Conservation (phyloP, 169 alveolate genomes). For the Cystoisospora suis region DNA sequence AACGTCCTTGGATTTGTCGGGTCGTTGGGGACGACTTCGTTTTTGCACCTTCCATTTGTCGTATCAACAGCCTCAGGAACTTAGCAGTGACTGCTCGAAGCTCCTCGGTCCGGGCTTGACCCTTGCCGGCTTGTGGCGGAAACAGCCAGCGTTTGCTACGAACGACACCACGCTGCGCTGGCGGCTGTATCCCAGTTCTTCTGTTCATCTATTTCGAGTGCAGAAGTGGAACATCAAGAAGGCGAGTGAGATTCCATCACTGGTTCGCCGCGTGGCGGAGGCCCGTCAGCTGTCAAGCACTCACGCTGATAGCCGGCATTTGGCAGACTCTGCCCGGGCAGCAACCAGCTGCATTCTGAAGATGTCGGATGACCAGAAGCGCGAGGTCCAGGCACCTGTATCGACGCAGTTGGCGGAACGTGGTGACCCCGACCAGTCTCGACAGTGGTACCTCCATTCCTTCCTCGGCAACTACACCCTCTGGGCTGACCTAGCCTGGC, state of each 20-base stretch:
- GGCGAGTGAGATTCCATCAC: neutral
- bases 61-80: too few species aligned
- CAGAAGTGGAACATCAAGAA: neutral
- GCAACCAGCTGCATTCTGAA: constrained; percentile 25
- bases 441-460: constrained; percentile 64
- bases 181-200: too few species aligned
- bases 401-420: neutral
- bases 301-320: neutral
- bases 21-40: too few species aligned
- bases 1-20: too few species aligned
- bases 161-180: too few species aligned
- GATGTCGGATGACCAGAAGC: constrained; percentile 23
- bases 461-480: constrained; percentile 62
- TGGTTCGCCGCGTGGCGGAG: neutral
- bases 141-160: too few species aligned
- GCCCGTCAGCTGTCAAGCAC: neutral
- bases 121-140: too few species aligned
- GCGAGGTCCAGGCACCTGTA: neutral
- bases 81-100: too few species aligned
- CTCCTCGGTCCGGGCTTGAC: too few species aligned
- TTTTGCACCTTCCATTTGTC: too few species aligned
- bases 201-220: too few species aligned
- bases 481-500: constrained; percentile 63
- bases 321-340: constrained; percentile 14
- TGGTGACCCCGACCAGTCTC: constrained; percentile 60